phyloP scores from a whole-genome alignment of 1,139 yeast genomes.

The Saccharomyces hybrid region DNA sequence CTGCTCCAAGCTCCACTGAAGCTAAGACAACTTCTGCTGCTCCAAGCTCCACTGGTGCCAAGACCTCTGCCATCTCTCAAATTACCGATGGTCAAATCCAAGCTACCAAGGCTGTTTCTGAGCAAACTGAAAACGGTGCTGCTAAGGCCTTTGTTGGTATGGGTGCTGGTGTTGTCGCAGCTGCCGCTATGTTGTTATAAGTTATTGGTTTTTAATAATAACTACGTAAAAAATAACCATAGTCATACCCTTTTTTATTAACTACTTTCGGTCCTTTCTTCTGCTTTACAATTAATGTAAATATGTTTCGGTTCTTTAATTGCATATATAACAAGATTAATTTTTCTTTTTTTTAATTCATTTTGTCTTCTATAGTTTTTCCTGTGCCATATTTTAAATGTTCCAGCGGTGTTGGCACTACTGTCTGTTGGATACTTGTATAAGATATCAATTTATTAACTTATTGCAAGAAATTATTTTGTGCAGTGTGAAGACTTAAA shows the following conservation, averaged over 20 bases:
- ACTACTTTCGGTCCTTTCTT: constrained; percentile 1
- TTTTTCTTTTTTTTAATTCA: background rate
- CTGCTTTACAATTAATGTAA: background rate
- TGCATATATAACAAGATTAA: background rate
- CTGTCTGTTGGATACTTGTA: no score
- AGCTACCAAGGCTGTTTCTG: background rate
- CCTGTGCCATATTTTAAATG: background rate
- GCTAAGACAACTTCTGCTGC: background rate
- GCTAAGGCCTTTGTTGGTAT: constrained; percentile 2
- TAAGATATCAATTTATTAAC: background rate
- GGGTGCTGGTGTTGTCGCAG: constrained; percentile 5
- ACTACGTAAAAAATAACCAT: background rate
- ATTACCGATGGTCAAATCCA: constrained; percentile 5
- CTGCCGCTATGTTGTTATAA: constrained; percentile 6
- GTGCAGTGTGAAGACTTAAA: background rate
- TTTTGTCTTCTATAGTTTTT: background rate
- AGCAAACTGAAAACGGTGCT: constrained; percentile 6
- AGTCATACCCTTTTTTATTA: background rate
- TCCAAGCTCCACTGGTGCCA: background rate
- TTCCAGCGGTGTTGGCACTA: background rate
- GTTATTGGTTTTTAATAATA: background rate
- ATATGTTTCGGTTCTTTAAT: background rate
- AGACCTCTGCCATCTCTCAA: constrained; percentile 12
- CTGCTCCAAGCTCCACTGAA: constrained; percentile 6
- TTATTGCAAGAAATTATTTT: background rate